Base-by-base conservation (phyloP, 2,329 filamentous ascomycete genomes). In the Erysiphe pulchra region DNA sequence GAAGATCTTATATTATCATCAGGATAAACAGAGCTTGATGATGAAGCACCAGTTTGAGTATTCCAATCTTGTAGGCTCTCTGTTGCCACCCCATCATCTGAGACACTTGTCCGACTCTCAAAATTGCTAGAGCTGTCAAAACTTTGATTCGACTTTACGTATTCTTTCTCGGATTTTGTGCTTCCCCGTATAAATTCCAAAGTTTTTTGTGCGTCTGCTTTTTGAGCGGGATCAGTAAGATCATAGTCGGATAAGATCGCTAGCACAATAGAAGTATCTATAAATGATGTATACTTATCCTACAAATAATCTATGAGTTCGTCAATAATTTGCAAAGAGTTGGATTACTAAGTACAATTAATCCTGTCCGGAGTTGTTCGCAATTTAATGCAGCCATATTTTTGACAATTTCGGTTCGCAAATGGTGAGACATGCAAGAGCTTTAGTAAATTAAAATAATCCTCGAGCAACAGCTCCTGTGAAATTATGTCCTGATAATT, bases 181-280 rank as follows among this genome's bases (percentile, higher is more conserved):
- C 70, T 64, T 30, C 71, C 63, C 45, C 78, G 79, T 13, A 94
- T 62, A 1, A 62, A 59, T n/a, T 79, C 66, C 1, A 94, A 65
- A 0, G 70, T 67, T n/a, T 63, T 57, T 30, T 70, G 69, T 2
- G 77, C 73, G 10, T 65, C 62, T 2, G 67, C 56, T 31, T 75
- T 63, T 38, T 75, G 64, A 0, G 62, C 58, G 0, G 67, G 53
- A 18, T 73, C 59, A 2, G 61, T 57, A 16, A 86, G 63, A 53
- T 85, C 71, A 59, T 75, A 82, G 55, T 95, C 87, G 45, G 65
- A 72, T 5, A 75, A 65, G 44, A 94, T 80, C 4, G 83, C 77
- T 46, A 78, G 69, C 48, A 94, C 71, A 12, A 87, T 68, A 0
- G 82, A 71, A 51, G 84, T 73, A 52, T 94, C 86, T 37, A 94